Percentiles rank a stretch among this genome's conserved stretches.
Evolutionary conservation across 495 filamentous ascomycete genomes (phyloP).

Genomic region (Lentithecium fluviatile): DNA sequence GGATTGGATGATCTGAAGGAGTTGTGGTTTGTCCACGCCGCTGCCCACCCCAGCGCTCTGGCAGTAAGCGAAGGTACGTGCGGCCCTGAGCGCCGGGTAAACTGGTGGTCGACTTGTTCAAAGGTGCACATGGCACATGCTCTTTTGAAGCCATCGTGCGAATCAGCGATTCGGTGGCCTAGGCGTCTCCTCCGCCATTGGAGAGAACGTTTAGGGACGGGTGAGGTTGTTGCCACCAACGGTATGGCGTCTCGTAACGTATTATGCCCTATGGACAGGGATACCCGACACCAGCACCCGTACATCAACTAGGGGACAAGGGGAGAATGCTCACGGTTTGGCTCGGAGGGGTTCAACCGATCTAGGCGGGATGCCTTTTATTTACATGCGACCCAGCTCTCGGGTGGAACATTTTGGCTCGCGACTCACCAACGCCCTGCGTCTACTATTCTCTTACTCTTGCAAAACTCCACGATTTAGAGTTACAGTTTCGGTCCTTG

Average conservation of each 20-base stretch:
- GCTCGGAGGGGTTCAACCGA: background rate
- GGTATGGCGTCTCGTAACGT: background rate
- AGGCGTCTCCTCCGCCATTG: background rate
- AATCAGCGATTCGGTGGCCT: background rate
- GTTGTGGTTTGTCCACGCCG: conserved; percentile 2
- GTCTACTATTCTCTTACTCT: background rate
- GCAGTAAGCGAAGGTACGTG: conserved; percentile 22
- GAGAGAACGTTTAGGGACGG: background rate
- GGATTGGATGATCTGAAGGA: conserved; percentile 5
- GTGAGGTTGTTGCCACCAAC: conserved; percentile 24
- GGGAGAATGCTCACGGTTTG: background rate
- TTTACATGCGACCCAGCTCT: conserved; percentile 23
- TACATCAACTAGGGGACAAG: background rate
- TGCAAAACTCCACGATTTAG: background rate
- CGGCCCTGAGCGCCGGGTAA: conserved; percentile 33
- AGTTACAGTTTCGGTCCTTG: background rate
- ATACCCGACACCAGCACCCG: conserved; percentile 7
- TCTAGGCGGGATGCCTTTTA: conserved; percentile 10
- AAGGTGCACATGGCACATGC: background rate
- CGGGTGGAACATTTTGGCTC: background rate
- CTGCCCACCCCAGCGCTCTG: background rate
- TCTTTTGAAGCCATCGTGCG: background rate
- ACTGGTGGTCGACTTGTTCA: conserved; percentile 8
- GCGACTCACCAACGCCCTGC: background rate
- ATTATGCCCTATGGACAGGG: conserved; percentile 6